These are phyloP conservation scores for Chlorella sorokiniana DNA, from an alignment of 139 green algal genomes.

Conservation along the genomic window DNA sequence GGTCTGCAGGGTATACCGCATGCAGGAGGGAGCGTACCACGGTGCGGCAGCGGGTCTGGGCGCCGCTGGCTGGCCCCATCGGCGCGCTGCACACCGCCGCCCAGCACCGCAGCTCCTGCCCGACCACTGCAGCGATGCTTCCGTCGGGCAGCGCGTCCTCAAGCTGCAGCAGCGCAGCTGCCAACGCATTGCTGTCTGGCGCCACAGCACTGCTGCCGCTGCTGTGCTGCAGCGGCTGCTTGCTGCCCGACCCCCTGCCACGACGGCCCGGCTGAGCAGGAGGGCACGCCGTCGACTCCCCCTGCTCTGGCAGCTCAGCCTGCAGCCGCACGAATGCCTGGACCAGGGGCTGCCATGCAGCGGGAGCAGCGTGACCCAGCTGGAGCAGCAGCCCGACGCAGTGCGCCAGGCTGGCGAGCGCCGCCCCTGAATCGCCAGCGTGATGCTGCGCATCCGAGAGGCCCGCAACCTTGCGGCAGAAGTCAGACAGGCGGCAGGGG, in stretches of 20 bases:
- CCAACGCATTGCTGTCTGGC: background rate
- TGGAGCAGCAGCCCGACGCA: constrained; percentile 3
- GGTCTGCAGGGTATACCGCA: background rate
- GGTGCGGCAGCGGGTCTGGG: background rate
- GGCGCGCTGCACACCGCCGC: background rate
- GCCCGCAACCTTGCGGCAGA: background rate
- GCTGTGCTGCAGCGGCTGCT: background rate
- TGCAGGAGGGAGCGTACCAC: background rate
- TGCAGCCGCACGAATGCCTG: constrained; percentile 14
- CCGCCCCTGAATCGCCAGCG: background rate
- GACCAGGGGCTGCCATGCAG: constrained; percentile 23
- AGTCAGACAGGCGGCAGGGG: background rate
- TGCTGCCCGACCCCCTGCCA: background rate
- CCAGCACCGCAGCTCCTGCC: constrained; percentile 10
- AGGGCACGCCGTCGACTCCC: background rate
- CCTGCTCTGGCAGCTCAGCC: background rate
- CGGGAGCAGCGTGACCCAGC: background rate
- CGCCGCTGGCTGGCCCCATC: no score
- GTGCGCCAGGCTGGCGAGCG: constrained; percentile 12
- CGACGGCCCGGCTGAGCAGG: background rate
- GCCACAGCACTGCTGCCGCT: background rate
- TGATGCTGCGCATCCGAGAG: constrained; percentile 19
- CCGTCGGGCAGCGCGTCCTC: background rate
- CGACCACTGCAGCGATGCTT: background rate
- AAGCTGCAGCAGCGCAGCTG: background rate